phyloP scores from a whole-genome alignment of 2,329 filamentous ascomycete species.

The Tolypocladium nubicola region DNA sequence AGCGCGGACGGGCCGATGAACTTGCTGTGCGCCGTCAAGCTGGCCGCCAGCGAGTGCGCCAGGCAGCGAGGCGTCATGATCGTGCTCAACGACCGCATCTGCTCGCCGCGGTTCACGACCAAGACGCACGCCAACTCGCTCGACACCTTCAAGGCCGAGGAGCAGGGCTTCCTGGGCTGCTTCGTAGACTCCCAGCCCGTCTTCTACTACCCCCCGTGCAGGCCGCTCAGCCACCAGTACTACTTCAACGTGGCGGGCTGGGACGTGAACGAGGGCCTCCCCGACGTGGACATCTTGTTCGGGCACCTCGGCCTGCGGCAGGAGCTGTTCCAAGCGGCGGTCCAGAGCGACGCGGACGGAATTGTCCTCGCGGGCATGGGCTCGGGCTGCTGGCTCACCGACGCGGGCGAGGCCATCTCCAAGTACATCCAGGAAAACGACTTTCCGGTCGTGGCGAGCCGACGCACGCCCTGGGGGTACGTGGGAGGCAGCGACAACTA shows the following conservation, averaged over 20 bases:
- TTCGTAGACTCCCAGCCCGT: slow-evolving; percentile 47
- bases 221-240: slow-evolving; percentile 31
- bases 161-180: slow-evolving; percentile 46
- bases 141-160: slow-evolving; percentile 49
- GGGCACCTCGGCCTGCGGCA: slow-evolving; percentile 42
- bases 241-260: slow-evolving; percentile 26
- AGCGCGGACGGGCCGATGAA: slow-evolving; percentile 55
- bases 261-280: slow-evolving; percentile 24
- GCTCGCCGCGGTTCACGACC: slow-evolving; percentile 43
- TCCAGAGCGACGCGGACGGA: slow-evolving; percentile 39
- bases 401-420: slow-evolving; percentile 28
- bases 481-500: slow-evolving; percentile 30
- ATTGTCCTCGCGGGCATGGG: slow-evolving; percentile 46
- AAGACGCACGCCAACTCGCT: slow-evolving; percentile 54
- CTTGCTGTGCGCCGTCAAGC: slow-evolving; percentile 46
- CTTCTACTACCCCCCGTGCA: slow-evolving; percentile 46
- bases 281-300: slow-evolving; percentile 46
- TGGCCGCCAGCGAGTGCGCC: slow-evolving; percentile 37
- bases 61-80: slow-evolving; percentile 45
- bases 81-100: slow-evolving; percentile 52
- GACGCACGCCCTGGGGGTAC: slow-evolving; percentile 39
- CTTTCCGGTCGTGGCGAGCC: slow-evolving; percentile 37
- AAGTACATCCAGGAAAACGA: slow-evolving; percentile 31
- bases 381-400: slow-evolving; percentile 36
- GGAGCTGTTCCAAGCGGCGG: slow-evolving; percentile 33